Percentiles rank a stretch among this genome's conserved stretches.
Evolutionary conservation across 768 basidiomycete species (phyloP).

Genomic region (Rhizopogon vesiculosus): DNA sequence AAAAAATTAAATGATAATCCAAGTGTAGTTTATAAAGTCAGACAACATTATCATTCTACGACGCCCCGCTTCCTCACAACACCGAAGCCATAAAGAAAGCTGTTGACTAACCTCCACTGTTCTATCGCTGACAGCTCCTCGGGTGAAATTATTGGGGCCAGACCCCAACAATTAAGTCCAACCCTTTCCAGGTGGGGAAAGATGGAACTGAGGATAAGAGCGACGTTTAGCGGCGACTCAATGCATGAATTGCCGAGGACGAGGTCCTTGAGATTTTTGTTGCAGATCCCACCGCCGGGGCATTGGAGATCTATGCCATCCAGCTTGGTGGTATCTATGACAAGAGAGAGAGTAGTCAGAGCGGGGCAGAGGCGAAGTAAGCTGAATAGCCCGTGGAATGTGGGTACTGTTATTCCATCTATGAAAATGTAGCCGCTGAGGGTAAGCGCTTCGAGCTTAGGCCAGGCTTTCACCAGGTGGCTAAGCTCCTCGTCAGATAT

Average conservation of each 20-base stretch:
- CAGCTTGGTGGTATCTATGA: slow-evolving; percentile 13
- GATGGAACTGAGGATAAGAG: neutral
- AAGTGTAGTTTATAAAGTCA: too few species aligned
- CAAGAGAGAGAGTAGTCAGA: slow-evolving; percentile 15
- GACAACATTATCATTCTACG: too few species aligned
- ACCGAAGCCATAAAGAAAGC: too few species aligned
- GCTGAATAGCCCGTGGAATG: slow-evolving; percentile 8
- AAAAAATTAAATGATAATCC: too few species aligned
- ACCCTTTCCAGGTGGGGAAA: slow-evolving; percentile 4
- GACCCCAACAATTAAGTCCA: too few species aligned
- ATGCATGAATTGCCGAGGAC: slow-evolving; percentile 18
- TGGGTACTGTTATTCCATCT: neutral
- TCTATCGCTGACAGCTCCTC: too few species aligned
- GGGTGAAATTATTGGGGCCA: too few species aligned
- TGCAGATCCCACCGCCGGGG: neutral
- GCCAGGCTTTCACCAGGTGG: slow-evolving; percentile 15
- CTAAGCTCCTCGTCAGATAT: slow-evolving; percentile 12
- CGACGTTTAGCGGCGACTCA: slow-evolving; percentile 4
- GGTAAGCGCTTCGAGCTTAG: slow-evolving; percentile 14
- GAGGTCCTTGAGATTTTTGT: neutral
- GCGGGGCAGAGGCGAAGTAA: slow-evolving; percentile 10
- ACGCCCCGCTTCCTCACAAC: too few species aligned
- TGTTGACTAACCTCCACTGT: too few species aligned
- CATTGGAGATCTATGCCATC: neutral
- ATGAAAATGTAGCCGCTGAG: slow-evolving; percentile 9